These are phyloP conservation scores for Grifola frondosa DNA, from an alignment of 1,284 basidiomycete species.

Conservation along the genomic window DNA sequence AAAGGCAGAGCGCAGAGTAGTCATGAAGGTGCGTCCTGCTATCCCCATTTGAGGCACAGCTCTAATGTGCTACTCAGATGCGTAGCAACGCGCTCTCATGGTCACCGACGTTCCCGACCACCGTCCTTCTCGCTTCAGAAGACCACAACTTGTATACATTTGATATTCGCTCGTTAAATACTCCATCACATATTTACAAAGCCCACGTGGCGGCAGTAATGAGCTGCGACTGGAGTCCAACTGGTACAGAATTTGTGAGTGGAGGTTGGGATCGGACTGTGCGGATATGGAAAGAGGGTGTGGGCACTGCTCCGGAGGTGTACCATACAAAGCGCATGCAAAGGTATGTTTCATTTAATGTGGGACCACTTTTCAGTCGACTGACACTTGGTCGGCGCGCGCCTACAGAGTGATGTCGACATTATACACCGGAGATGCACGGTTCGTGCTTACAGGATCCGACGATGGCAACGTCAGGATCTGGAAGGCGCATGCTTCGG, in stretches of 20 bases:
- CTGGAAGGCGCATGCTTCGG: slow-evolving; percentile 94
- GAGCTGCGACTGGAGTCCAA: slow-evolving; percentile 92
- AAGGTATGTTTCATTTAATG: slow-evolving; percentile 46
- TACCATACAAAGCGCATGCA: slow-evolving; percentile 99
- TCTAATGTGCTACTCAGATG: slow-evolving; percentile 50
- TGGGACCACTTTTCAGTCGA: slow-evolving; percentile 27
- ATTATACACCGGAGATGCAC: slow-evolving; percentile 85
- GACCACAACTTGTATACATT: slow-evolving; percentile 99
- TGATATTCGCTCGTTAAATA: slow-evolving; percentile 85
- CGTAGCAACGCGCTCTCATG: slow-evolving; percentile 87
- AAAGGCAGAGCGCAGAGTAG: slow-evolving; percentile 87
- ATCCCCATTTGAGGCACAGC: not conserved
- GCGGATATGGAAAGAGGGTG: slow-evolving; percentile 89
- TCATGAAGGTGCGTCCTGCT: slow-evolving; percentile 71
- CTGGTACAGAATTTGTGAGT: slow-evolving; percentile 94
- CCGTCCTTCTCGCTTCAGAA: slow-evolving; percentile 90
- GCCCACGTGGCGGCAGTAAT: slow-evolving; percentile 96
- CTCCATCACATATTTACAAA: slow-evolving; percentile 94
- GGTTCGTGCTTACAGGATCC: slow-evolving; percentile 91
- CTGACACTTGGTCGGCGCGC: too few relatives aligned
- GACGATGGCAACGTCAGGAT: slow-evolving; percentile 97
- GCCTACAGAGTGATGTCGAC: slow-evolving; percentile 73
- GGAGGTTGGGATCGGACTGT: slow-evolving; percentile 97
- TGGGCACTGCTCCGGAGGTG: slow-evolving; percentile 82
- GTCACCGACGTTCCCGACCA: slow-evolving; percentile 95